phyloP scores from a whole-genome alignment of 1,284 basidiomycete species.

The Ustilago sp. region DNA sequence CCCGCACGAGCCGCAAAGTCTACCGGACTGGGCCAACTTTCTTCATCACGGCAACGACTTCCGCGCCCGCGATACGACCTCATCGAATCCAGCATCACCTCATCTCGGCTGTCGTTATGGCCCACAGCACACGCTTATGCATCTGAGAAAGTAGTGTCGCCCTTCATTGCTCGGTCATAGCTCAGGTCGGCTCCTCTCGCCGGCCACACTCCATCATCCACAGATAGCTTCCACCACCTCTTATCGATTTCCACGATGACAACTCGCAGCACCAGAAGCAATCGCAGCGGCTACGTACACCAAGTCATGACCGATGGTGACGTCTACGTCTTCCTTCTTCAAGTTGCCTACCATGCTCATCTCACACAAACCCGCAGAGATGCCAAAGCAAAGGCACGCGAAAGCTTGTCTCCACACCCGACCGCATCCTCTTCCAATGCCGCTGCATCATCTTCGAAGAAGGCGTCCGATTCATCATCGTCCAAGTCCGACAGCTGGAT shows the following conservation, averaged over 20 bases:
- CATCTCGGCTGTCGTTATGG: conserved; percentile 3
- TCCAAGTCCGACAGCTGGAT: conserved; percentile 56
- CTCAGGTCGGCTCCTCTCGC: neutral
- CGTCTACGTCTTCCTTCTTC: conserved; percentile 66
- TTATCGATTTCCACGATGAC: conserved; percentile 38
- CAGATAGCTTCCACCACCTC: neutral
- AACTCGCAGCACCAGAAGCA: conserved; percentile 57
- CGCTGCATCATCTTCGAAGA: conserved; percentile 20
- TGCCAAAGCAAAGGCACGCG: conserved; percentile 41
- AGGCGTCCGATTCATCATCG: conserved; percentile 19
- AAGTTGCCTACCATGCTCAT: conserved; percentile 59
- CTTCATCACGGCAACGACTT: neutral
- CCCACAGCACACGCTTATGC: neutral
- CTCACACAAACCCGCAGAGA: conserved; percentile 30
- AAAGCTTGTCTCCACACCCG: conserved; percentile 14
- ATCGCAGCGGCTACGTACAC: conserved; percentile 31
- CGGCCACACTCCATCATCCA: neutral
- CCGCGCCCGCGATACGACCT: neutral
- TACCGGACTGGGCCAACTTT: neutral
- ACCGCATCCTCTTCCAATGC: conserved; percentile 9
- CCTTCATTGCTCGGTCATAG: neutral
- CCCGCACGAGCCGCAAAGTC: too few species aligned
- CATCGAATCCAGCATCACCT: neutral
- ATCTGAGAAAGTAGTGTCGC: neutral
- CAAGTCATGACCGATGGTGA: conserved; percentile 64